Conservation (phyloP, 2,329 filamentous ascomycete genomes). For the Trichothecium roseum region DNA sequence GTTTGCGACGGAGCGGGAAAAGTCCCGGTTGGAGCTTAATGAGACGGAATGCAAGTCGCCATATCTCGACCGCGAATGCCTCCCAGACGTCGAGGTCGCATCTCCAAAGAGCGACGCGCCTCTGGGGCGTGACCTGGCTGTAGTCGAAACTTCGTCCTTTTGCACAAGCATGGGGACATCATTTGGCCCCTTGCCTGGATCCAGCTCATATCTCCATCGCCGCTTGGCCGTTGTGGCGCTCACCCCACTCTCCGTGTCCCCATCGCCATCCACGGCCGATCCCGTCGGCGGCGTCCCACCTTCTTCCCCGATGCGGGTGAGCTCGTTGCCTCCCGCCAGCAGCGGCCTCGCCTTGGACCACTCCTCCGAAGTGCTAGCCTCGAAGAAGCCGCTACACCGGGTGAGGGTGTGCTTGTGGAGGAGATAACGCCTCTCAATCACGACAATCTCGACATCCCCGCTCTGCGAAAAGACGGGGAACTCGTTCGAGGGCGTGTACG, state of each 20-base stretch:
- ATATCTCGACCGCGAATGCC: slow-evolving; percentile 12
- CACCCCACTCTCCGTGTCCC: slow-evolving; percentile 8
- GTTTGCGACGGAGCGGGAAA: slow-evolving; percentile 84
- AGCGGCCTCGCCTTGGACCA: slow-evolving; percentile 40
- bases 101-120: background rate
- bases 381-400: slow-evolving; percentile 90
- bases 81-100: background rate
- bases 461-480: slow-evolving; percentile 86
- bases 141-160: slow-evolving; percentile 41
- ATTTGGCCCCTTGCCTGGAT: slow-evolving; percentile 59
- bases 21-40: slow-evolving; percentile 35
- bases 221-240: slow-evolving; percentile 21
- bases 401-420: slow-evolving; percentile 80
- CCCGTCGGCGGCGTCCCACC: slow-evolving; percentile 6
- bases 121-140: background rate
- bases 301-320: slow-evolving; percentile 44
- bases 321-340: slow-evolving; percentile 26
- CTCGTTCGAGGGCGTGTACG: slow-evolving; percentile 70
- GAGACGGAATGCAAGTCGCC: slow-evolving; percentile 45
- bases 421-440: slow-evolving; percentile 71
- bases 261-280: slow-evolving; percentile 10
- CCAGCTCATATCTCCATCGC: slow-evolving; percentile 82
- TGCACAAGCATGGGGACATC: slow-evolving; percentile 86
- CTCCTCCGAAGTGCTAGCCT: slow-evolving; percentile 70
- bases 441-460: slow-evolving; percentile 84